These are phyloP conservation scores for Osmanthus fragrans DNA, from an alignment of 257 asterid genomes.

Conservation along the genomic window DNA sequence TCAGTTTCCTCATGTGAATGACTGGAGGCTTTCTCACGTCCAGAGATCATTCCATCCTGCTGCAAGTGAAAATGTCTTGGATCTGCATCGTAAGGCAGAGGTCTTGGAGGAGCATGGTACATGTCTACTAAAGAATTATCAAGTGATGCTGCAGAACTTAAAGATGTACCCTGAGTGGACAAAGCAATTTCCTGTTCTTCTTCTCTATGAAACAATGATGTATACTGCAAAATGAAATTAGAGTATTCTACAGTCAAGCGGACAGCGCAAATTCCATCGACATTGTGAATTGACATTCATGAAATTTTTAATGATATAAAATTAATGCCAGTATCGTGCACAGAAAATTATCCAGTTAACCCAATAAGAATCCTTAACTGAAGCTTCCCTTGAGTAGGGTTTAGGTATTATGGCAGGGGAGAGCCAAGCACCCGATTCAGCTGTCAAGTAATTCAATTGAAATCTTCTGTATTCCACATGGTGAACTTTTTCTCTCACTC, in stretches of 20 bases:
- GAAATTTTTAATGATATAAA: conserved; percentile 8
- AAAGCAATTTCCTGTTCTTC: conserved; percentile 59
- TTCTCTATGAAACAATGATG: conserved; percentile 65
- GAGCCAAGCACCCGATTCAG: too few species aligned
- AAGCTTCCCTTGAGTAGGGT: not conserved
- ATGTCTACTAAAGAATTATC: conserved; percentile 79
- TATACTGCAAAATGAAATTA: conserved; percentile 52
- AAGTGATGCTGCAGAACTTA: conserved; percentile 54
- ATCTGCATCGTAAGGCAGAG: conserved; percentile 91
- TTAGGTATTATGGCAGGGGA: not conserved
- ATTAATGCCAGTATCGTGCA: not conserved
- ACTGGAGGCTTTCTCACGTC: conserved; percentile 85
- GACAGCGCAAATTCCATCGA: not conserved
- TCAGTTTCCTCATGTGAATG: conserved; percentile 74
- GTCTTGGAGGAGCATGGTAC: conserved; percentile 91
- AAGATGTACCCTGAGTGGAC: conserved; percentile 59
- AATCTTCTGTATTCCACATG: not conserved
- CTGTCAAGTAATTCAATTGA: not conserved
- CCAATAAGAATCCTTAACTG: not conserved
- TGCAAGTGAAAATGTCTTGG: conserved; percentile 69
- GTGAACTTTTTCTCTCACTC: not conserved
- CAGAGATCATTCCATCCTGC: conserved; percentile 67
- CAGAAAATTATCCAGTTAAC: not conserved
- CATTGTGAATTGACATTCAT: not conserved
- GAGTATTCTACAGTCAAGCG: conserved; percentile 20